Conservation (phyloP, 179 eudicot species). For the Carnegiea gigantea region DNA sequence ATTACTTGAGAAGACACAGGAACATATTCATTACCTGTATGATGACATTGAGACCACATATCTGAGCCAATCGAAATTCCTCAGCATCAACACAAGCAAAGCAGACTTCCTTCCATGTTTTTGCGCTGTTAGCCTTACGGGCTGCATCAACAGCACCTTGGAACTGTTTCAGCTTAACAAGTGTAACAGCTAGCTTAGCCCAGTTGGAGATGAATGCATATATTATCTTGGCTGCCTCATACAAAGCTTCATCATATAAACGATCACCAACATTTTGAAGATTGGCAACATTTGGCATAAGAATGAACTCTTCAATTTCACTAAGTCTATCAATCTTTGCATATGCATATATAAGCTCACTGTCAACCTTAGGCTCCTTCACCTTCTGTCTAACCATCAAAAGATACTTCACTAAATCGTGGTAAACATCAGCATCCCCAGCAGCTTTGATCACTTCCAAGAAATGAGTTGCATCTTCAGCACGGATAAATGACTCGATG, state of each 20-base stretch:
- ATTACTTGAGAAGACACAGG: neutral
- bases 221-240: conserved; percentile 55
- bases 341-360: conserved; percentile 54
- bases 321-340: conserved; percentile 50
- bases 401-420: conserved; percentile 51
- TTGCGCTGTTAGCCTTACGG: conserved; percentile 53
- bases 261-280: conserved; percentile 55
- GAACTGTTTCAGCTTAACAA: conserved; percentile 48
- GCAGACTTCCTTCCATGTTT: conserved; percentile 60
- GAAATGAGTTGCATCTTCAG: conserved; percentile 51
- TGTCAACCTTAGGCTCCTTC: conserved; percentile 55
- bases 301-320: conserved; percentile 53
- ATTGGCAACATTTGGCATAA: conserved; percentile 55
- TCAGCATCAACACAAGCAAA: conserved; percentile 60
- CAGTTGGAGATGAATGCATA: conserved; percentile 53
- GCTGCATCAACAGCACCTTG: conserved; percentile 65
- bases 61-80: conserved; percentile 55
- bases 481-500: conserved; percentile 56
- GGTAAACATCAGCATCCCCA: conserved; percentile 49
- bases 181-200: conserved; percentile 53
- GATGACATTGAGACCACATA: conserved; percentile 55
- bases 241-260: conserved; percentile 47
- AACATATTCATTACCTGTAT: conserved; percentile 37
- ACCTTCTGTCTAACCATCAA: conserved; percentile 52
- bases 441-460: conserved; percentile 51